Conservation (phyloP, 116 monocot species). For the Papilionanthe hybrid region DNA sequence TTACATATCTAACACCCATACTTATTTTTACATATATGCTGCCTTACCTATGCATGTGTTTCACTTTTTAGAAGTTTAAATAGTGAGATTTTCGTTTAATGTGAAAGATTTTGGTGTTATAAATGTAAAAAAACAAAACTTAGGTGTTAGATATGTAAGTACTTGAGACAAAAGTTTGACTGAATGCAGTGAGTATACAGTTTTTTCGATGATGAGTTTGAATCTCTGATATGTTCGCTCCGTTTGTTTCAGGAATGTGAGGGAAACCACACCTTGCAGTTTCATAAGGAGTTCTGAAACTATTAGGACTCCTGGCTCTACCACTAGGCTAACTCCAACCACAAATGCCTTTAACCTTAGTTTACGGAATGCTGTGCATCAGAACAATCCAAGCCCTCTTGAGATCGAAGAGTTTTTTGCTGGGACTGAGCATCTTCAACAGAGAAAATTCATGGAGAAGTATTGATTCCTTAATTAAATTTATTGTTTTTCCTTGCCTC, state of each 20-base stretch:
- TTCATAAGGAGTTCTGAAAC: slow-evolving; percentile 45
- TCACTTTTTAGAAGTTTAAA: too few species aligned
- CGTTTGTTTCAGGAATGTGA: slow-evolving; percentile 30
- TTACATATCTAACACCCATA: background rate
- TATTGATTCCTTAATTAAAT: slow-evolving; percentile 20
- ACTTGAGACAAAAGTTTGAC: background rate
- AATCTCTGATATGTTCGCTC: background rate
- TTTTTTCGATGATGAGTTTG: background rate
- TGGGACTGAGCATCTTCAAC: slow-evolving; percentile 65
- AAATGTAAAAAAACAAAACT: too few species aligned
- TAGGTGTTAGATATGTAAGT: too few species aligned
- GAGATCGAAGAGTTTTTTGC: slow-evolving; percentile 88
- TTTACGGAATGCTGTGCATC: slow-evolving; percentile 11
- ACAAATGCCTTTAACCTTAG: slow-evolving; percentile 16
- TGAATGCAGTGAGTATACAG: background rate
- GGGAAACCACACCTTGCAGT: slow-evolving; percentile 86
- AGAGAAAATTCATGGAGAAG: slow-evolving; percentile 66
- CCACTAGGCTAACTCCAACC: slow-evolving; percentile 36
- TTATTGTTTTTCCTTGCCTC: background rate
- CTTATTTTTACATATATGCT: too few species aligned
- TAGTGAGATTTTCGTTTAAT: too few species aligned
- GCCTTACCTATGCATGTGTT: too few species aligned
- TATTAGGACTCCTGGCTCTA: slow-evolving; percentile 57
- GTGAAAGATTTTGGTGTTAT: too few species aligned
- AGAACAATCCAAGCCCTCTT: slow-evolving; percentile 31